Evolutionary conservation across 164 flowering plant species (phyloP).

Genomic region (Santalum album): DNA sequence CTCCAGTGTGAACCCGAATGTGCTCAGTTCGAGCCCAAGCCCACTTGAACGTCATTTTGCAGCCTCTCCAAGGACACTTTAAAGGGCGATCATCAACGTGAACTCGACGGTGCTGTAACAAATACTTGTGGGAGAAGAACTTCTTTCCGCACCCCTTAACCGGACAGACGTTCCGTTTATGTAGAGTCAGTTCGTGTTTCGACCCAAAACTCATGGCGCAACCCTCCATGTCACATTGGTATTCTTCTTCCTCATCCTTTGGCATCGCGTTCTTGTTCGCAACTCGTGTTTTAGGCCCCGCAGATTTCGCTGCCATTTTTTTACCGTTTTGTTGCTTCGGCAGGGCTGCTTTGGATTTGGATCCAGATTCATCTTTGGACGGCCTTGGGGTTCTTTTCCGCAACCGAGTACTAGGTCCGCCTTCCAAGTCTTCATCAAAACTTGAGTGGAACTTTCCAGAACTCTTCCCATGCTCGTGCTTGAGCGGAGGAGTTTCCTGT

Average conservation of each 20-base stretch:
- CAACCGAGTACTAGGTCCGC: constrained; percentile 81
- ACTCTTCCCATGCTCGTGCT: constrained; percentile 11
- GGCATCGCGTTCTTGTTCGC: constrained; percentile 9
- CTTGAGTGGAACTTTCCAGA: constrained; percentile 12
- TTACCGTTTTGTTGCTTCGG: constrained; percentile 31
- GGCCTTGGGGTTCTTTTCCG: constrained; percentile 47
- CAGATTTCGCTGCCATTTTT: constrained; percentile 30
- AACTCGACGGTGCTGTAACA: constrained; percentile 90
- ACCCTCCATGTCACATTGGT: constrained; percentile 75
- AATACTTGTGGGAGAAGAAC: constrained; percentile 94
- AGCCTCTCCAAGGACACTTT: constrained; percentile 97
- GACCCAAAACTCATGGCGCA: constrained; percentile 79
- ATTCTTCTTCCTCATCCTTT: constrained; percentile 19
- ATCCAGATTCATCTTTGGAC: constrained; percentile 2
- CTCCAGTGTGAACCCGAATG: constrained; percentile 97
- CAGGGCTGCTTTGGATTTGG: constrained; percentile 19
- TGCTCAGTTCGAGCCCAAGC: constrained; percentile 99
- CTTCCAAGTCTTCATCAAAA: constrained; percentile 39
- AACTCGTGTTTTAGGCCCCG: constrained; percentile 7
- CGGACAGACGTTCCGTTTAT: constrained; percentile 75
- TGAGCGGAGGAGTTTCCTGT: constrained; percentile 21
- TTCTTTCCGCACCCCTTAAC: constrained; percentile 92
- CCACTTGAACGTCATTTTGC: constrained; percentile 99
- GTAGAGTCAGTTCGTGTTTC: constrained; percentile 66
- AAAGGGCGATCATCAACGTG: constrained; percentile 90